Percentiles rank a stretch among this genome's conserved stretches.
Evolutionary conservation across 2,329 filamentous ascomycete genomes (phyloP).

Genomic region (Xylaria arbuscula): DNA sequence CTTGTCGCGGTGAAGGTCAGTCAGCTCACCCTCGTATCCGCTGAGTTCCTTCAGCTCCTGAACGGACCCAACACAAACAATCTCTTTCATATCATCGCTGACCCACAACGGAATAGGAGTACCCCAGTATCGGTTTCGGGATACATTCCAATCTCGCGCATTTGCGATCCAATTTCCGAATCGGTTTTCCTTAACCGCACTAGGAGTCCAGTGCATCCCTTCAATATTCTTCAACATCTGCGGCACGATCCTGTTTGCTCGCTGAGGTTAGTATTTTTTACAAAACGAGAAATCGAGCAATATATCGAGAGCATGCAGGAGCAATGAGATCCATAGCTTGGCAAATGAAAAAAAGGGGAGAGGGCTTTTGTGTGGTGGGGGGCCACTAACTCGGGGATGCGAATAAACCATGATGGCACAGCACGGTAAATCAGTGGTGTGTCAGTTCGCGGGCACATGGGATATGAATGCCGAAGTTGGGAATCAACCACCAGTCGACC

Average conservation of each 20-base stretch:
- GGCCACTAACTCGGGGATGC: slow-evolving; percentile 69
- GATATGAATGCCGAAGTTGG: slow-evolving; percentile 90
- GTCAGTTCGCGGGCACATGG: slow-evolving; percentile 94
- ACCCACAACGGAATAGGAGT: slow-evolving; percentile 93
- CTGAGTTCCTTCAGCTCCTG: slow-evolving; percentile 86
- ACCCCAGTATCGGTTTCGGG: slow-evolving; percentile 94
- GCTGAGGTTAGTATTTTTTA: too few relatives aligned
- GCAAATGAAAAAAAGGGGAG: too few relatives aligned
- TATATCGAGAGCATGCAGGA: too few relatives aligned
- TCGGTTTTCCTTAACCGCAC: slow-evolving; percentile 88
- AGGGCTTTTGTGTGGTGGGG: too few relatives aligned
- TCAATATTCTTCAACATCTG: slow-evolving; percentile 93
- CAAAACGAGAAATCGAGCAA: too few relatives aligned
- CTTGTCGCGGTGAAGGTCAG: slow-evolving; percentile 90
- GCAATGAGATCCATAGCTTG: too few relatives aligned
- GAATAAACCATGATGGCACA: slow-evolving; percentile 95
- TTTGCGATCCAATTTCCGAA: slow-evolving; percentile 93
- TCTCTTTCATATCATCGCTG: slow-evolving; percentile 87
- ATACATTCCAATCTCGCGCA: slow-evolving; percentile 95
- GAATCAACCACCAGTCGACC: slow-evolving; percentile 85
- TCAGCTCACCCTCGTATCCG: slow-evolving; percentile 84
- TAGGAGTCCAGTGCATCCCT: slow-evolving; percentile 90
- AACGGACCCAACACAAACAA: slow-evolving; percentile 86
- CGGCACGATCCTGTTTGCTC: slow-evolving; percentile 69
- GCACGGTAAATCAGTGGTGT: slow-evolving; percentile 93